Evolutionary conservation across 2,329 filamentous ascomycete species (phyloP).

Genomic region (Elsinoe perseae): DNA sequence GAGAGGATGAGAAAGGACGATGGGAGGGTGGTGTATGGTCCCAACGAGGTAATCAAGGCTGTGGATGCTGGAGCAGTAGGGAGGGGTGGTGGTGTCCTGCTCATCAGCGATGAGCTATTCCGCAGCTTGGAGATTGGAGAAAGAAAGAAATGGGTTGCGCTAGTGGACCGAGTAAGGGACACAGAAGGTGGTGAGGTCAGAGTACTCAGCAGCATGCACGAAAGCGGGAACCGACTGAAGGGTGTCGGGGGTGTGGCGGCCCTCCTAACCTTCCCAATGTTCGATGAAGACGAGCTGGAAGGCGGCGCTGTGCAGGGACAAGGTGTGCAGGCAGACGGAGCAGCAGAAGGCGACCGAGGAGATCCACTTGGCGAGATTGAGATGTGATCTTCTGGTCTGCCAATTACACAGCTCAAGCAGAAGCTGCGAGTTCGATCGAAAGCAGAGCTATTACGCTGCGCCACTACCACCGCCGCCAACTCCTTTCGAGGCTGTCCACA

Average conservation of each 20-base stretch:
- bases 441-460: too few species aligned
- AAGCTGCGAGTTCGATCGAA: too few species aligned
- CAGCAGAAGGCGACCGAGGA: not conserved
- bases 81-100: slow-evolving; percentile 70
- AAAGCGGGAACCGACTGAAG: slow-evolving; percentile 80
- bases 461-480: too few species aligned
- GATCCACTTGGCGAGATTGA: slow-evolving; percentile 11
- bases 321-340: not conserved
- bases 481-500: too few species aligned
- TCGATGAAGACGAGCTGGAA: slow-evolving; percentile 59
- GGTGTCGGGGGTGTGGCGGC: slow-evolving; percentile 81
- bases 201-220: slow-evolving; percentile 87
- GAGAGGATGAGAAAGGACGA: slow-evolving; percentile 74
- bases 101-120: slow-evolving; percentile 85
- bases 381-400: not conserved
- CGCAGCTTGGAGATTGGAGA: slow-evolving; percentile 69
- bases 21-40: slow-evolving; percentile 83
- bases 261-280: slow-evolving; percentile 79
- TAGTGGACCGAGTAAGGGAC: slow-evolving; percentile 82
- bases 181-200: slow-evolving; percentile 75
- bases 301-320: slow-evolving; percentile 26
- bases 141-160: slow-evolving; percentile 69
- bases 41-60: slow-evolving; percentile 70
- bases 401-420: too few species aligned
- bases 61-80: slow-evolving; percentile 84